phyloP scores from a whole-genome alignment of 345 rosid genomes.

The Acer yangbiense region DNA sequence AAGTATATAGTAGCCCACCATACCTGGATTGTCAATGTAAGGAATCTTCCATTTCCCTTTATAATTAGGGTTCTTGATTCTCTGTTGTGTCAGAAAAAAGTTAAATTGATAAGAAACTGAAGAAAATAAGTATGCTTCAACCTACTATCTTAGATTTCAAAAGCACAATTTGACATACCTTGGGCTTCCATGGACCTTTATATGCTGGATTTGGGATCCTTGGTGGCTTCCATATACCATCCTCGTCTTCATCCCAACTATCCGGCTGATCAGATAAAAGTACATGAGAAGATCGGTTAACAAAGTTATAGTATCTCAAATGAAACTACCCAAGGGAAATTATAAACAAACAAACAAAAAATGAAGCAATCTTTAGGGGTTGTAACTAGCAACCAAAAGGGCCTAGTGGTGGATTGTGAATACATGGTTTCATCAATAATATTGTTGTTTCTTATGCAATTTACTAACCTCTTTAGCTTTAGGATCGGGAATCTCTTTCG shows the following conservation, averaged over 20 bases:
- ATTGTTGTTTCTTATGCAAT: neutral
- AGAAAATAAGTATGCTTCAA: slow-evolving; percentile 3
- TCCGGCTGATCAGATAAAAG: slow-evolving; percentile 34
- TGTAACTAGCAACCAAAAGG: neutral
- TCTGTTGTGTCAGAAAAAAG: slow-evolving; percentile 25
- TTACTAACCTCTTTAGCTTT: slow-evolving; percentile 43
- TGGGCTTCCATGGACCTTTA: slow-evolving; percentile 52
- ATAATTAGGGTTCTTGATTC: slow-evolving; percentile 52
- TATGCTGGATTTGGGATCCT: slow-evolving; percentile 50
- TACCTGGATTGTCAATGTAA: slow-evolving; percentile 51
- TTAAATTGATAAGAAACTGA: neutral
- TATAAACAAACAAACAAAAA: neutral
- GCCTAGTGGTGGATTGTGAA: neutral
- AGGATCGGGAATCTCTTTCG: slow-evolving; percentile 45
- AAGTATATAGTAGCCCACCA: neutral
- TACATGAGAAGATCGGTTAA: neutral
- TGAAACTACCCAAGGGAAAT: neutral
- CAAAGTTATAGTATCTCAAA: neutral
- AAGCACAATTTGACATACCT: slow-evolving; percentile 25
- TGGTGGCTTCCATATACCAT: slow-evolving; percentile 49
- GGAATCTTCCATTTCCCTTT: slow-evolving; percentile 56
- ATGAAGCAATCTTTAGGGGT: neutral
- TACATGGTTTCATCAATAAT: neutral
- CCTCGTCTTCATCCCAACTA: slow-evolving; percentile 50
- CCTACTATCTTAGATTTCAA: neutral